Percentiles rank a stretch among this genome's conserved stretches.
These are phyloP conservation scores for Gossypium turneri DNA, from an alignment of 345 rosid genomes.

Conservation along the genomic window DNA sequence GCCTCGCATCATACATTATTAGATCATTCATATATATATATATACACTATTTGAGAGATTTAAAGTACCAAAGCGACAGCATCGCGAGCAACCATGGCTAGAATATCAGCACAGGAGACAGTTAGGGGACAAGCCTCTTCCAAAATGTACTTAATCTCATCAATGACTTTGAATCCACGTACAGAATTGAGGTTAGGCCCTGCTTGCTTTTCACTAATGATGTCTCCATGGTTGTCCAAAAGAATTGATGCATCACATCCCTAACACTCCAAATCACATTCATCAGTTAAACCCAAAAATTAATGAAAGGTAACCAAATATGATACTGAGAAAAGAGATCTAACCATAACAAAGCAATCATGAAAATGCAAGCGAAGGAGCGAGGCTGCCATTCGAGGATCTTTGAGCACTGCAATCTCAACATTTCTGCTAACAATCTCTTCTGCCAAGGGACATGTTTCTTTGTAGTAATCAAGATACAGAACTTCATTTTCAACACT, in stretches of 20 bases:
- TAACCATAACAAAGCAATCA: conserved; percentile 77
- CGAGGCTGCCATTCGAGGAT: conserved; percentile 84
- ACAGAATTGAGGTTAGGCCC: conserved; percentile 57
- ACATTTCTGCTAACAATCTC: conserved; percentile 56
- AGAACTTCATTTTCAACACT: conserved; percentile 32
- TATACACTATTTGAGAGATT: neutral
- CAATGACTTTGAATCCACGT: conserved; percentile 70
- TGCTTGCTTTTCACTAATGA: conserved; percentile 73
- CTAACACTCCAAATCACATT: conserved; percentile 1
- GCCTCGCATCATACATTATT: neutral
- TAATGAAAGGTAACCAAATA: neutral
- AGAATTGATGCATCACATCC: conserved; percentile 36
- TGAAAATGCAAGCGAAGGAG: conserved; percentile 80
- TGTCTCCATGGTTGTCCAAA: conserved; percentile 42
- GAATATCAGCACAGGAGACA: conserved; percentile 75
- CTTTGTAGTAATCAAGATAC: conserved; percentile 55
- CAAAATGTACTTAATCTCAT: conserved; percentile 54
- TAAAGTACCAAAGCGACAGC: conserved; percentile 30
- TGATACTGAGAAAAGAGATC: neutral
- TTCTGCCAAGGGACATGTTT: conserved; percentile 68
- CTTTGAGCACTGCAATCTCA: conserved; percentile 49
- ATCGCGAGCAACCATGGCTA: conserved; percentile 76
- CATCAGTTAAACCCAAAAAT: neutral
- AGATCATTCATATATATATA: neutral
- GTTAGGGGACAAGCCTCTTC: conserved; percentile 78